A percentile compares a stretch with the other conserved stretches of the same genome.
These are phyloP conservation scores for Brassica rapa DNA, from an alignment of 345 rosid species.

Conservation along the genomic window DNA sequence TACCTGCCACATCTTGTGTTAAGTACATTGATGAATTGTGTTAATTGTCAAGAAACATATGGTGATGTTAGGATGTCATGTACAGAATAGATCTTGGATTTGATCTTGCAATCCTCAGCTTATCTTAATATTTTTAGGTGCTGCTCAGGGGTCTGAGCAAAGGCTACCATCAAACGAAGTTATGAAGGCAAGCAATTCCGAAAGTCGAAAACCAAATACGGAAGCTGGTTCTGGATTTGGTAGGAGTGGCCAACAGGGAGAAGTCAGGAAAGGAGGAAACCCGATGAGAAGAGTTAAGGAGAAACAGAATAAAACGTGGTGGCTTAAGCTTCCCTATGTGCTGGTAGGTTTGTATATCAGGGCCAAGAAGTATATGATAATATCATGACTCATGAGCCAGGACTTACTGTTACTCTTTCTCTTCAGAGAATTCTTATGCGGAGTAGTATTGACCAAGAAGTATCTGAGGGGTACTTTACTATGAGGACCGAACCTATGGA, in stretches of 20 bases:
- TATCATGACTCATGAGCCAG: background rate
- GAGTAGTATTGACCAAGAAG: conserved; percentile 54
- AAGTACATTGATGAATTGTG: no score
- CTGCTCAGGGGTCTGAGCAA: conserved; percentile 44
- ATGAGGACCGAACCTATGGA: conserved; percentile 40
- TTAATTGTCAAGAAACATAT: background rate
- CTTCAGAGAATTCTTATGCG: conserved; percentile 69
- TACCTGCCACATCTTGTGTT: background rate
- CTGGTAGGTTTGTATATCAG: conserved; percentile 44
- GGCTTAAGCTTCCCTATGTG: conserved; percentile 78
- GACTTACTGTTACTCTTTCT: background rate
- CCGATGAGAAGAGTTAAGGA: conserved; percentile 25
- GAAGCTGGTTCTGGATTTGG: conserved; percentile 42
- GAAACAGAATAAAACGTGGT: conserved; percentile 51
- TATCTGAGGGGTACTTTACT: conserved; percentile 55
- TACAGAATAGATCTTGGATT: background rate
- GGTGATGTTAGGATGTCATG: background rate
- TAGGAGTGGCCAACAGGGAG: conserved; percentile 30
- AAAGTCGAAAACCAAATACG: conserved; percentile 26
- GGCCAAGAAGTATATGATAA: background rate
- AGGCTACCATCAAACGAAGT: conserved; percentile 34
- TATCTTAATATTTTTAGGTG: conserved; percentile 46
- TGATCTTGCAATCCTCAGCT: conserved; percentile 11
- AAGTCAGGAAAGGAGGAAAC: conserved; percentile 33
- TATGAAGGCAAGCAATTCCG: conserved; percentile 31